Percentiles rank a stretch among this genome's conserved stretches.
These are phyloP conservation scores for Phlyctochytrium planicorne DNA, from an alignment of 192 early-diverging fungal genomes.

Conservation along the genomic window DNA sequence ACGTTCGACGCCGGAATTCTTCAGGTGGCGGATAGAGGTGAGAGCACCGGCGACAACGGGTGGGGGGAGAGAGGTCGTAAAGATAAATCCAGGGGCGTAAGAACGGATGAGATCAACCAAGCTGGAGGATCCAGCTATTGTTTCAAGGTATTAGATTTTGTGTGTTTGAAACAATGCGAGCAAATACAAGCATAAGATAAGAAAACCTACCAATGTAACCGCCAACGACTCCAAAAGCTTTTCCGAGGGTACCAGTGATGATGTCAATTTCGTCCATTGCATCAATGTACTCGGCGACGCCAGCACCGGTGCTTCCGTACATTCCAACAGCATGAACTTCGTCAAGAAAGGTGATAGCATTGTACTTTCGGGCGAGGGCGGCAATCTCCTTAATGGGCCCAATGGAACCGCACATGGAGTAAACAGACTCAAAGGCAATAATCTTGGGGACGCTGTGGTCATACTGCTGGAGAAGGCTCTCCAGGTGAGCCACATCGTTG, in stretches of 20 bases:
- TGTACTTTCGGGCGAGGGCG: slow-evolving; percentile 87
- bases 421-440: slow-evolving; percentile 94
- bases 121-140: slow-evolving; percentile 66
- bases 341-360: slow-evolving; percentile 94
- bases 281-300: slow-evolving; percentile 95
- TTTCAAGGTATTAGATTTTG: not conserved
- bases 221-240: slow-evolving; percentile 95
- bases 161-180: not conserved
- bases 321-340: slow-evolving; percentile 97
- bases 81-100: slow-evolving; percentile 97
- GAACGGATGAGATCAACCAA: slow-evolving; percentile 94
- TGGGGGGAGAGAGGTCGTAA: slow-evolving; percentile 98
- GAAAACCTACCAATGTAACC: slow-evolving; percentile 76
- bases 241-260: slow-evolving; percentile 92
- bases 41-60: slow-evolving; percentile 86
- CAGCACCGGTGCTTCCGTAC: slow-evolving; percentile 92
- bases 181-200: not conserved
- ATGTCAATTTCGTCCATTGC: slow-evolving; percentile 89
- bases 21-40: slow-evolving; percentile 91
- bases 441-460: slow-evolving; percentile 85
- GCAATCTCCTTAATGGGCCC: slow-evolving; percentile 90
- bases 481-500: slow-evolving; percentile 88
- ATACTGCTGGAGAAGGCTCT: slow-evolving; percentile 74
- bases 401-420: slow-evolving; percentile 94
- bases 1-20: slow-evolving; percentile 81